Percentiles rank a stretch among this genome's conserved stretches.
These are phyloP conservation scores for Tolypocladium inflatum DNA, from an alignment of 2,329 filamentous ascomycete genomes.

Conservation along the genomic window DNA sequence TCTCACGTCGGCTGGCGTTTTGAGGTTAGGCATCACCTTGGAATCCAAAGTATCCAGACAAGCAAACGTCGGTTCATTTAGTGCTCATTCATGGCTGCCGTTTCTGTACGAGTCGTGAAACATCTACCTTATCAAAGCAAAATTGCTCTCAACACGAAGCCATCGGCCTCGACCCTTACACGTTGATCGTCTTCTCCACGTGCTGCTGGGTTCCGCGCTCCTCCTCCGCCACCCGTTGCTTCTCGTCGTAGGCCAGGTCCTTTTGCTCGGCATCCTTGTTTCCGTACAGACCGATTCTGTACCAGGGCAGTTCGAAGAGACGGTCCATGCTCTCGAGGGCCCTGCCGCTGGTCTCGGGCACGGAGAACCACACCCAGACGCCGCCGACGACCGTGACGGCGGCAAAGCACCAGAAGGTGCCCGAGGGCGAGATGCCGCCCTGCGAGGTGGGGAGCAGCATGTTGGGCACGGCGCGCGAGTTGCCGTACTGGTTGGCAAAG, in stretches of 20 bases:
- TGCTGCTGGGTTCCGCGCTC: conserved; percentile 20
- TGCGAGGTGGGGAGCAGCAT: conserved; percentile 49
- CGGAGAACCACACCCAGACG: conserved; percentile 60
- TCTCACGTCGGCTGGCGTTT: not conserved
- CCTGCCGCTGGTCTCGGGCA: conserved; percentile 64
- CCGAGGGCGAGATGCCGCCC: conserved; percentile 46
- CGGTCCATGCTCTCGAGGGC: conserved; percentile 61
- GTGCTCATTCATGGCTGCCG: not conserved
- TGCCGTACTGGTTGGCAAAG: conserved; percentile 72
- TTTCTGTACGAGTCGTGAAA: not conserved
- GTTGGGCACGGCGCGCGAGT: conserved; percentile 62
- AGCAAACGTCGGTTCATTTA: not conserved
- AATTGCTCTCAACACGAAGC: no score
- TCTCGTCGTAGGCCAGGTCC: conserved; percentile 34
- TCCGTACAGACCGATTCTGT: conserved; percentile 55
- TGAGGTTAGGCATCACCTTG: not conserved
- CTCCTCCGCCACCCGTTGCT: conserved; percentile 27
- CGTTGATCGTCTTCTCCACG: conserved; percentile 20
- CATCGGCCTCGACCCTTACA: not conserved
- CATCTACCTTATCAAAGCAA: not conserved
- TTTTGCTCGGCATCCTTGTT: conserved; percentile 40
- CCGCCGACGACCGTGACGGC: conserved; percentile 59
- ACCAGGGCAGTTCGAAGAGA: conserved; percentile 65
- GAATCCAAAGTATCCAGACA: no score
- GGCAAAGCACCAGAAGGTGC: conserved; percentile 71